These are phyloP conservation scores for Cladosporium colombiae DNA, from an alignment of 2,329 filamentous ascomycete species.

Conservation along the genomic window DNA sequence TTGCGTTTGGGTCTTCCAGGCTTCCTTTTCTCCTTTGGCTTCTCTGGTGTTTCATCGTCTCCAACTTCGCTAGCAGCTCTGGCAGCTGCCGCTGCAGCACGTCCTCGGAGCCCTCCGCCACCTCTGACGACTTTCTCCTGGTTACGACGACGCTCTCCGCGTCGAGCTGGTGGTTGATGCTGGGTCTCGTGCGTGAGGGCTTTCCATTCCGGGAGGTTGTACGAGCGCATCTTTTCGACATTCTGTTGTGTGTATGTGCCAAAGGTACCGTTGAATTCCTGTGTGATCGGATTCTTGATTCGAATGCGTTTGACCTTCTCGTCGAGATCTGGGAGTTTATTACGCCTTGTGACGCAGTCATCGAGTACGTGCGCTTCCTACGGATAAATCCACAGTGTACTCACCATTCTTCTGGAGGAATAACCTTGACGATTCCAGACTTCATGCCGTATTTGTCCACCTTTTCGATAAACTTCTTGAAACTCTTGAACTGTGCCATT, in stretches of 20 bases:
- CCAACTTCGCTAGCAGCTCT: slow-evolving; percentile 24
- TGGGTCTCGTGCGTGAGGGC: slow-evolving; percentile 90
- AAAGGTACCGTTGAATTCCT: slow-evolving; percentile 94
- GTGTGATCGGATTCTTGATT: slow-evolving; percentile 95
- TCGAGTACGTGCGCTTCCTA: slow-evolving; percentile 22
- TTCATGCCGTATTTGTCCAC: slow-evolving; percentile 96
- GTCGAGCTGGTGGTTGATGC: slow-evolving; percentile 88
- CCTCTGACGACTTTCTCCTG: slow-evolving; percentile 50
- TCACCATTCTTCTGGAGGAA: slow-evolving; percentile 92
- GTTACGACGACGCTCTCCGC: slow-evolving; percentile 74
- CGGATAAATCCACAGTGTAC: slow-evolving; percentile 33
- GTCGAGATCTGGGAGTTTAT: slow-evolving; percentile 74
- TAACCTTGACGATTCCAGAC: slow-evolving; percentile 93
- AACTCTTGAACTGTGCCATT: slow-evolving; percentile 92
- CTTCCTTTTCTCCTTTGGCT: slow-evolving; percentile 48
- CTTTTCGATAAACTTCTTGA: slow-evolving; percentile 86
- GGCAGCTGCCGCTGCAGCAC: slow-evolving; percentile 29
- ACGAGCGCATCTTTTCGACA: slow-evolving; percentile 91
- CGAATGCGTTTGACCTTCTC: slow-evolving; percentile 87
- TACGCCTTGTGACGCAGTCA: slow-evolving; percentile 51
- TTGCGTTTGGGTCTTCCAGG: slow-evolving; percentile 49
- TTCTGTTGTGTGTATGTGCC: slow-evolving; percentile 97
- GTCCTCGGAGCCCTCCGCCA: slow-evolving; percentile 33
- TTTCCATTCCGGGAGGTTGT: slow-evolving; percentile 96
- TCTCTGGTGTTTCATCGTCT: slow-evolving; percentile 25